A percentile compares a stretch with the other conserved stretches of the same genome.
Evolutionary conservation across 148 eudicot species (phyloP).

Genomic region (Beta vulgaris): DNA sequence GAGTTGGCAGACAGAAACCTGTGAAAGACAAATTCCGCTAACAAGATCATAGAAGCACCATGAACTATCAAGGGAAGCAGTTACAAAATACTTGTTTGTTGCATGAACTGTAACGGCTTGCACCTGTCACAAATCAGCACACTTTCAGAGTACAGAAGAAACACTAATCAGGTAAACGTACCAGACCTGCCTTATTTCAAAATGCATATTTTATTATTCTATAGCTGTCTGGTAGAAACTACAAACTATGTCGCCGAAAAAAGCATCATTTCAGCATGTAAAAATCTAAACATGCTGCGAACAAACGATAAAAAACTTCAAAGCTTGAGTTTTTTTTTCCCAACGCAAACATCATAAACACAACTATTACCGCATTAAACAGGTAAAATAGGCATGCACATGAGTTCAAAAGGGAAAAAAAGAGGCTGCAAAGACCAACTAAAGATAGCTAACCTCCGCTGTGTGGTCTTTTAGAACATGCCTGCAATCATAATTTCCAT

Average conservation of each 20-base stretch:
- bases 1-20: constrained; percentile 44
- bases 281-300: background rate
- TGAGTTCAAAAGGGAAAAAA: background rate
- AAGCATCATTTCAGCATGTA: background rate
- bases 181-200: background rate
- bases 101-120: constrained; percentile 94
- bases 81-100: constrained; percentile 78
- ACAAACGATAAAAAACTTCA: background rate
- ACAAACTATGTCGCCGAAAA: background rate
- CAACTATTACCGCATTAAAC: background rate
- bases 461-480: constrained; percentile 81
- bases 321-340: no score
- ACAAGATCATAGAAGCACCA: constrained; percentile 97
- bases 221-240: background rate
- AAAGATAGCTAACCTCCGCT: constrained; percentile 59
- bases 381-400: background rate
- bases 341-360: background rate
- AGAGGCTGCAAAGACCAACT: background rate
- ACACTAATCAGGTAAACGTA: background rate
- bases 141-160: no score
- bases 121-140: constrained; percentile 49
- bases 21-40: constrained; percentile 78
- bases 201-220: background rate
- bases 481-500: constrained; percentile 68
- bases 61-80: constrained; percentile 85